A percentile compares a stretch with the other conserved stretches of the same genome.
Evolutionary conservation across 345 rosid species (phyloP).

Genomic region (Eucalyptus sp.): DNA sequence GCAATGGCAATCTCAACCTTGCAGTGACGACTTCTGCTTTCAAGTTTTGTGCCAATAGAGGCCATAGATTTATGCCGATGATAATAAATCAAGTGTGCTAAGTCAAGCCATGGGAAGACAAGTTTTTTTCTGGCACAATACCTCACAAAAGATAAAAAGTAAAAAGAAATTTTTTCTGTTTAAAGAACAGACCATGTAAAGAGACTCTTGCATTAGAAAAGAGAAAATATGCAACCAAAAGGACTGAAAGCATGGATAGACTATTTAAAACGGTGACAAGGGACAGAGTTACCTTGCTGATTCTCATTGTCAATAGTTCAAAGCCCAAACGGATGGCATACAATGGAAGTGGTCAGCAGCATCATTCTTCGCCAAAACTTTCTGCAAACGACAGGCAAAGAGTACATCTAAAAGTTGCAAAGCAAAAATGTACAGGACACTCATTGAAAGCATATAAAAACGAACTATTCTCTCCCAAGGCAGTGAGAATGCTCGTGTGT

Average conservation of each 20-base stretch:
- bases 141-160: too few species aligned
- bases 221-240: not conserved
- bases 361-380: constrained; percentile 63
- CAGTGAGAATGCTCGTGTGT: not conserved
- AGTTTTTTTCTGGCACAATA: too few species aligned
- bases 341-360: constrained; percentile 65
- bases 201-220: not conserved
- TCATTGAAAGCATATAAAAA: not conserved
- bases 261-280: not conserved
- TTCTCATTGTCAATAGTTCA: constrained; percentile 72
- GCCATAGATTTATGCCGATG: not conserved
- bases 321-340: constrained; percentile 82
- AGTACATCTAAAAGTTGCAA: not conserved
- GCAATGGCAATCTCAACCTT: too few species aligned
- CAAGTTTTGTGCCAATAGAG: not conserved
- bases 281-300: constrained; percentile 43
- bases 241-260: not conserved
- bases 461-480: not conserved
- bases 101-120: not conserved
- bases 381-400: constrained; percentile 24
- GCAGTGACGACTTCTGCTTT: not conserved
- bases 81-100: not conserved
- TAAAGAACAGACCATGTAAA: too few species aligned
- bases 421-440: not conserved
- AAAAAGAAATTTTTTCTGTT: too few species aligned